phyloP scores from a whole-genome alignment of 2,329 filamentous ascomycete species.

The Pseudocercospora cruenta region DNA sequence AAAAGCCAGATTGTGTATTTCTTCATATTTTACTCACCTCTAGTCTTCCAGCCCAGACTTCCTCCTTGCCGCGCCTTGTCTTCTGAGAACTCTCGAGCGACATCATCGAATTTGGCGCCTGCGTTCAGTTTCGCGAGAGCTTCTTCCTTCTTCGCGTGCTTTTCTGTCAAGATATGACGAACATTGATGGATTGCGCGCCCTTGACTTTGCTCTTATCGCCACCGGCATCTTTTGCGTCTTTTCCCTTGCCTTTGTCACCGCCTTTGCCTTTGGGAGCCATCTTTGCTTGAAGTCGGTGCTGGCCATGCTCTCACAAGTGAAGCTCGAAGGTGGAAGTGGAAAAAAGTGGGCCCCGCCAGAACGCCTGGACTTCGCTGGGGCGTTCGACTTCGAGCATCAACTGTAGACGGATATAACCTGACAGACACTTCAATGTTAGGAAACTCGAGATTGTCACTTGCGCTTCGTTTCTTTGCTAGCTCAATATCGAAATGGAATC shows the following conservation, averaged over 20 bases:
- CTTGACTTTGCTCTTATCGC: constrained; percentile 51
- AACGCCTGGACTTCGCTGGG: background rate
- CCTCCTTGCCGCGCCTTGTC: constrained; percentile 76
- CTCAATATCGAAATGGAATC: constrained; percentile 15
- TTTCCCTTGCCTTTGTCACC: constrained; percentile 28
- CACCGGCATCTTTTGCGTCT: constrained; percentile 31
- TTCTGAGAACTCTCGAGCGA: constrained; percentile 72
- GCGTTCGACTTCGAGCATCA: background rate
- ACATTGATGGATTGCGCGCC: constrained; percentile 72
- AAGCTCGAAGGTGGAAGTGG: background rate
- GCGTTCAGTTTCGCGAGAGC: constrained; percentile 69
- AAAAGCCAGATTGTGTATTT: background rate
- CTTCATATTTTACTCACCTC: constrained; percentile 41
- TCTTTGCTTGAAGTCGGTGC: constrained; percentile 10
- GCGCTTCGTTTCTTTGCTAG: background rate
- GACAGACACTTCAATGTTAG: background rate
- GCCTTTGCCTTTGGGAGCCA: constrained; percentile 40
- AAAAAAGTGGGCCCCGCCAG: background rate
- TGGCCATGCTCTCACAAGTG: background rate
- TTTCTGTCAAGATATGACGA: constrained; percentile 76
- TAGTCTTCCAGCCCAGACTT: constrained; percentile 70
- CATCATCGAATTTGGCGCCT: constrained; percentile 73
- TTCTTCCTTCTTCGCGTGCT: constrained; percentile 77
- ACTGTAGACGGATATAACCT: background rate
- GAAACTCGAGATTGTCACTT: background rate